A percentile compares a stretch with the other conserved stretches of the same genome.
phyloP scores from a whole-genome alignment of 352 stramenopile genomes.

The Plasmopara viticola region DNA sequence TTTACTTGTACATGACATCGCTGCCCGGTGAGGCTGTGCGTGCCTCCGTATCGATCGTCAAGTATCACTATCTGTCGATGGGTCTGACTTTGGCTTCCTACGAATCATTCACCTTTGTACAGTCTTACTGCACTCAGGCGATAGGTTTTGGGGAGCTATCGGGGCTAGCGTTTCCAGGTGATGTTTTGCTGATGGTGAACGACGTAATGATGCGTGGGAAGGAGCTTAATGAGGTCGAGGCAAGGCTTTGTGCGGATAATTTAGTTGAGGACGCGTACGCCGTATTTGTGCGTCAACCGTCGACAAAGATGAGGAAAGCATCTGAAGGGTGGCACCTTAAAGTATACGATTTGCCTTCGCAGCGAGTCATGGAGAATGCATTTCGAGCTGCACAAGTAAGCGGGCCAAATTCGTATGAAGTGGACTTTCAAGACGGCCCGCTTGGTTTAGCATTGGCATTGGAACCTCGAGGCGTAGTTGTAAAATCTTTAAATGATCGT shows the following conservation, averaged over 20 bases:
- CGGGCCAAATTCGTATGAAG: constrained; percentile 34
- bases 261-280: constrained; percentile 24
- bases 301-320: constrained; percentile 32
- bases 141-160: constrained; percentile 48
- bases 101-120: constrained; percentile 39
- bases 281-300: constrained; percentile 35
- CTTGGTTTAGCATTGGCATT: constrained; percentile 70
- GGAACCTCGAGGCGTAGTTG: constrained; percentile 55
- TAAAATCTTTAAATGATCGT: constrained; percentile 77
- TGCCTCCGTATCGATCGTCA: constrained; percentile 63
- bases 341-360: constrained; percentile 23
- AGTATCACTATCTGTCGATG: constrained; percentile 34
- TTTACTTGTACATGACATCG: constrained; percentile 38
- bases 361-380: constrained; percentile 23
- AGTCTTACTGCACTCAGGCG: constrained; percentile 29
- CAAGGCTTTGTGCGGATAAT: constrained; percentile 22
- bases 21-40: constrained; percentile 45
- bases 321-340: constrained; percentile 22
- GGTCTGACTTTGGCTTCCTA: constrained; percentile 31
- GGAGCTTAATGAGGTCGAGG: constrained; percentile 32
- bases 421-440: constrained; percentile 64
- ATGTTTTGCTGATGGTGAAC: constrained; percentile 58
- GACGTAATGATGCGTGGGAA: constrained; percentile 21
- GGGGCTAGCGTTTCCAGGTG: constrained; percentile 58
- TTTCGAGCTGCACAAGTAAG: constrained; percentile 16